Evolutionary conservation across 73 alveolate genomes (phyloP).

Genomic region (Breviolum minutum): DNA sequence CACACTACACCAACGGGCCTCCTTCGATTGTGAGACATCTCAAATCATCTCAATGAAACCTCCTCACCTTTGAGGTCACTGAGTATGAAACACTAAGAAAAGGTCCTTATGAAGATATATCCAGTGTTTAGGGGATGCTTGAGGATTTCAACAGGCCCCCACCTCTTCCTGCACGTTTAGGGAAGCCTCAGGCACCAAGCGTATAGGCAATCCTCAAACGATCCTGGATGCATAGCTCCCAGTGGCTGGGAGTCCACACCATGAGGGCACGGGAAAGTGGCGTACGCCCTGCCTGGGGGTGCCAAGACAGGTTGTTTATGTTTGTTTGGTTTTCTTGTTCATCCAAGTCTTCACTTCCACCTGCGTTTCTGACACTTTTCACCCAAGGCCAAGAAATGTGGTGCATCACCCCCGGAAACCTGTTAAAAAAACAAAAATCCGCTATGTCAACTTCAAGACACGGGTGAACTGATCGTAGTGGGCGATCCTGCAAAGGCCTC

Average conservation of each 20-base stretch:
- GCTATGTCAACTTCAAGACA: background rate
- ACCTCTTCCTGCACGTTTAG: background rate
- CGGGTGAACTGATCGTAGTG: background rate
- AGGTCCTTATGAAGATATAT: background rate
- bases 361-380: too few relatives aligned
- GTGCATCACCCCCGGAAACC: too few relatives aligned
- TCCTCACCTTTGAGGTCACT: too few relatives aligned
- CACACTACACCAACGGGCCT: background rate
- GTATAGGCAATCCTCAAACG: too few relatives aligned
- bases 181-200: background rate
- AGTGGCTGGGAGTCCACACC: background rate
- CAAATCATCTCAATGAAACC: too few relatives aligned
- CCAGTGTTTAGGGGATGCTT: background rate
- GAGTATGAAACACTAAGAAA: background rate
- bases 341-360: too few relatives aligned
- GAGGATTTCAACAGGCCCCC: background rate
- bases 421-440: too few relatives aligned
- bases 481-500: conserved; percentile 13
- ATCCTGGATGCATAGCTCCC: background rate
- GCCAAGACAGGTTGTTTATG: background rate
- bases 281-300: conserved; percentile 21
- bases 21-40: too few relatives aligned
- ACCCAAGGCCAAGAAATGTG: too few relatives aligned
- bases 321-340: too few relatives aligned
- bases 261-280: conserved; percentile 39